Evolutionary conservation across 2,329 filamentous ascomycete species (phyloP).

Genomic region (Paradendryphiella salina): DNA sequence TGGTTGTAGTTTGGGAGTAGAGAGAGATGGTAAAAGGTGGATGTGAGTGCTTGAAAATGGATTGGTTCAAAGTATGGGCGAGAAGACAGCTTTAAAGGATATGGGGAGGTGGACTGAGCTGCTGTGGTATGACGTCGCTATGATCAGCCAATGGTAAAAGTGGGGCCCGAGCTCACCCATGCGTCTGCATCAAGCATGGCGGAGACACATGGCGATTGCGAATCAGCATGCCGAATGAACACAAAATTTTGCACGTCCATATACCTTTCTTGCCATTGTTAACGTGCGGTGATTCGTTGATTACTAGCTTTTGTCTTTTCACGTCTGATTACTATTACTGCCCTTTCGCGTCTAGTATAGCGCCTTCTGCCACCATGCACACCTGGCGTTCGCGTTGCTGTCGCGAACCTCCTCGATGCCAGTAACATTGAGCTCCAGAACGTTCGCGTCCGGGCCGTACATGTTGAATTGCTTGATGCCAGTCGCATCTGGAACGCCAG

Average conservation of each 20-base stretch:
- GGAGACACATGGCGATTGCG: slow-evolving; percentile 7
- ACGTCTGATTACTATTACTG: background rate
- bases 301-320: background rate
- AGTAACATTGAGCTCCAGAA: slow-evolving; percentile 51
- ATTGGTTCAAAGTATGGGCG: slow-evolving; percentile 2
- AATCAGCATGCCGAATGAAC: slow-evolving; percentile 2
- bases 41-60: slow-evolving; percentile 11
- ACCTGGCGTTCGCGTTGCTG: slow-evolving; percentile 53
- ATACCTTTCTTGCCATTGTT: background rate
- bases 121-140: slow-evolving; percentile 29
- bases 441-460: slow-evolving; percentile 51
- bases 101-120: slow-evolving; percentile 8
- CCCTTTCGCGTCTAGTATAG: slow-evolving; percentile 39
- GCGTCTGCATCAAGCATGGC: background rate
- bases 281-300: slow-evolving; percentile 1
- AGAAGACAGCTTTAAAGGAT: slow-evolving; percentile 25
- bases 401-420: slow-evolving; percentile 51
- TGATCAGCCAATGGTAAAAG: slow-evolving; percentile 18
- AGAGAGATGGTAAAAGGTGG: slow-evolving; percentile 4
- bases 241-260: slow-evolving; percentile 2
- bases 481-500: slow-evolving; percentile 45
- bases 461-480: slow-evolving; percentile 51
- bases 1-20: slow-evolving; percentile 1
- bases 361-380: slow-evolving; percentile 59
- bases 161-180: slow-evolving; percentile 7